Evolutionary conservation across 768 basidiomycete genomes (phyloP).

Genomic region (Hygrocybe punicea): DNA sequence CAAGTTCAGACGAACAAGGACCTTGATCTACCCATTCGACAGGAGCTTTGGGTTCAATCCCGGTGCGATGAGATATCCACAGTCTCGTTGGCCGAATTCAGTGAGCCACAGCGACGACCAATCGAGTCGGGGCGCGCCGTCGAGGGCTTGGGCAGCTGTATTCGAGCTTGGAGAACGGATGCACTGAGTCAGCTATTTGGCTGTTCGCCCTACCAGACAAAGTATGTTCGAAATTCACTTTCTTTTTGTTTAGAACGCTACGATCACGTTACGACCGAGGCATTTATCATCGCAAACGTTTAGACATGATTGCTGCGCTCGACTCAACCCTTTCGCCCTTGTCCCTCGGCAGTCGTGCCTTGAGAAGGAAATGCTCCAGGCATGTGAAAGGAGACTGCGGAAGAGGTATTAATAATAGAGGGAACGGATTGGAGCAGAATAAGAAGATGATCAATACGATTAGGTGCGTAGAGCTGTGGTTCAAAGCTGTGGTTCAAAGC

Average conservation of each 20-base stretch:
- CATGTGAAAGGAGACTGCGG: slow-evolving; percentile 66
- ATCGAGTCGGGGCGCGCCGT: slow-evolving; percentile 87
- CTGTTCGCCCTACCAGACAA: neutral
- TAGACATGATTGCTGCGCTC: slow-evolving; percentile 70
- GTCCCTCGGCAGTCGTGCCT: slow-evolving; percentile 79
- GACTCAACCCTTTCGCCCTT: slow-evolving; percentile 78
- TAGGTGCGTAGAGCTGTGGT: slow-evolving; percentile 50
- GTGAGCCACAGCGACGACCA: slow-evolving; percentile 73
- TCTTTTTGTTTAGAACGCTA: slow-evolving; percentile 61
- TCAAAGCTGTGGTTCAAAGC: no score
- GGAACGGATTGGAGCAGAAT: slow-evolving; percentile 82
- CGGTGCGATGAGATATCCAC: slow-evolving; percentile 95
- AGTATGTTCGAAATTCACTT: neutral
- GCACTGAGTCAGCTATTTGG: slow-evolving; percentile 61
- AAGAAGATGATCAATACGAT: slow-evolving; percentile 97
- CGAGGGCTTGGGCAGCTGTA: slow-evolving; percentile 75
- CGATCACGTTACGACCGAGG: slow-evolving; percentile 97
- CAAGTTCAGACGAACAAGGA: slow-evolving; percentile 98
- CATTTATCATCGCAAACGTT: slow-evolving; percentile 89
- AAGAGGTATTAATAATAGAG: slow-evolving; percentile 67
- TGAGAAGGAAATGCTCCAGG: slow-evolving; percentile 67
- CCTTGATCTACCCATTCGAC: slow-evolving; percentile 94
- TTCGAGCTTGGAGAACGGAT: slow-evolving; percentile 73
- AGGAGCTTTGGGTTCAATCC: slow-evolving; percentile 96
- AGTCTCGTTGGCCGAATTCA: slow-evolving; percentile 76